Conservation (phyloP, 2,329 filamentous ascomycete genomes). For the Trichoderma koningii region DNA sequence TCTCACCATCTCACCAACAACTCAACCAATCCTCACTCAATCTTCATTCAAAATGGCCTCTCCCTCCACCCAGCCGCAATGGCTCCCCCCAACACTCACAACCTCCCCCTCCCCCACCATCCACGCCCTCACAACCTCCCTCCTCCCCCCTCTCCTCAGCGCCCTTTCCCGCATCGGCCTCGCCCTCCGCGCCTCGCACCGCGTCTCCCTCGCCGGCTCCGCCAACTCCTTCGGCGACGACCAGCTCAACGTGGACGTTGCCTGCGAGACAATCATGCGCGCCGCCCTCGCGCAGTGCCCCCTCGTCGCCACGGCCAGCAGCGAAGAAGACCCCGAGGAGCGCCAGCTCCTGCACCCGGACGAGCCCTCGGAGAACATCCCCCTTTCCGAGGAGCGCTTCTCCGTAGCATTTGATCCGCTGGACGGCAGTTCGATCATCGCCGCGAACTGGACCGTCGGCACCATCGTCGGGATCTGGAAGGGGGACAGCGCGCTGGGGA, state of each 20-base stretch:
- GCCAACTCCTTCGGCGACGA: slow-evolving; percentile 61
- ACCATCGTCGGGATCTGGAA: slow-evolving; percentile 64
- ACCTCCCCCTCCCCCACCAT: slow-evolving; percentile 28
- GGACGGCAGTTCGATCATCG: slow-evolving; percentile 63
- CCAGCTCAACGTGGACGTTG: slow-evolving; percentile 60
- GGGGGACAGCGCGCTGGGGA: slow-evolving; percentile 48
- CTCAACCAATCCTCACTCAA: neutral
- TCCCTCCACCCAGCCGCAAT: neutral
- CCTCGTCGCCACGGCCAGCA: slow-evolving; percentile 54
- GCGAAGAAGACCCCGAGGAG: slow-evolving; percentile 63
- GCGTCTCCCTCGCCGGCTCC: slow-evolving; percentile 51
- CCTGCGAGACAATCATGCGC: slow-evolving; percentile 53
- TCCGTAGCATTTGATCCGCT: slow-evolving; percentile 65
- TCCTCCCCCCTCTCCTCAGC: slow-evolving; percentile 53
- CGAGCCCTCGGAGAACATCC: slow-evolving; percentile 24
- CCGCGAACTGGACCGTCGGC: slow-evolving; percentile 59
- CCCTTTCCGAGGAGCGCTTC: slow-evolving; percentile 41
- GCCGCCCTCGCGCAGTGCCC: slow-evolving; percentile 47
- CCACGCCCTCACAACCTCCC: slow-evolving; percentile 45
- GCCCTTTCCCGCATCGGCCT: slow-evolving; percentile 49
- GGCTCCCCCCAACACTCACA: slow-evolving; percentile 10
- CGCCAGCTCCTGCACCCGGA: slow-evolving; percentile 32
- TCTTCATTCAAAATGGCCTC: neutral
- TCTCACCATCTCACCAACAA: neutral
- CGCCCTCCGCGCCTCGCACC: slow-evolving; percentile 48